Evolutionary conservation across 2,329 filamentous ascomycete genomes (phyloP).

Genomic region (Ambrosiella xylebori): DNA sequence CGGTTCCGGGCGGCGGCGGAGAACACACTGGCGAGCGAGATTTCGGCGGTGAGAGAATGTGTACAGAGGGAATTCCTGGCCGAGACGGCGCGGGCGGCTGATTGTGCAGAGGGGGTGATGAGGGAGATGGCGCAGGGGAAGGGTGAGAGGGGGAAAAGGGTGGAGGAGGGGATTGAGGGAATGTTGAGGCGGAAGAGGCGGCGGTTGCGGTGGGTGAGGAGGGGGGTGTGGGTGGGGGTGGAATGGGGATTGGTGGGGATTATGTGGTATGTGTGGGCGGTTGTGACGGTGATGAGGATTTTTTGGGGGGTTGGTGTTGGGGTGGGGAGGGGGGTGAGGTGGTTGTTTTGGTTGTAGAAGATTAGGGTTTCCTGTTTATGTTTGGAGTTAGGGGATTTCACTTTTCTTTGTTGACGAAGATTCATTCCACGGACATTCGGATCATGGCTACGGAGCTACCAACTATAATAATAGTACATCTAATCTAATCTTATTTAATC

Average conservation of each 20-base stretch:
- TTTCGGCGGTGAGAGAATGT: slow-evolving; percentile 30
- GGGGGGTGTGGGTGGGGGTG: slow-evolving; percentile 62
- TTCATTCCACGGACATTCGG: background rate
- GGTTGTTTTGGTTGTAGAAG: slow-evolving; percentile 69
- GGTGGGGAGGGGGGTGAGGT: slow-evolving; percentile 43
- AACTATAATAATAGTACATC: background rate
- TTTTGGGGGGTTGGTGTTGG: slow-evolving; percentile 46
- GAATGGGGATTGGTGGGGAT: slow-evolving; percentile 79
- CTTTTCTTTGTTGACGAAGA: background rate
- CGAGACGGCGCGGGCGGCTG: slow-evolving; percentile 49
- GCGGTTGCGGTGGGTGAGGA: slow-evolving; percentile 54
- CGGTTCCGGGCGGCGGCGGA: slow-evolving; percentile 40
- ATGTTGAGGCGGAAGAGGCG: slow-evolving; percentile 52
- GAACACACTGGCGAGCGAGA: slow-evolving; percentile 31
- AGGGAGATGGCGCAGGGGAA: slow-evolving; percentile 60
- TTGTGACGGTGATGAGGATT: slow-evolving; percentile 60
- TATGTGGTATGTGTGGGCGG: slow-evolving; percentile 89
- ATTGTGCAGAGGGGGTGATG: slow-evolving; percentile 64
- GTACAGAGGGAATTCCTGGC: slow-evolving; percentile 37
- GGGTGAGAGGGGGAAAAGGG: slow-evolving; percentile 62
- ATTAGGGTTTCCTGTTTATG: background rate
- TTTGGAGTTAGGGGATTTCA: background rate
- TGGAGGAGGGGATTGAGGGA: slow-evolving; percentile 63
- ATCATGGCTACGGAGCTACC: background rate
- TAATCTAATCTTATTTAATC: slow-evolving; percentile 1